Evolutionary conservation across 208 protist genomes (phyloP), one percentile per base, ranked within the genome.

Genomic region (Perkinsela sp.): DNA sequence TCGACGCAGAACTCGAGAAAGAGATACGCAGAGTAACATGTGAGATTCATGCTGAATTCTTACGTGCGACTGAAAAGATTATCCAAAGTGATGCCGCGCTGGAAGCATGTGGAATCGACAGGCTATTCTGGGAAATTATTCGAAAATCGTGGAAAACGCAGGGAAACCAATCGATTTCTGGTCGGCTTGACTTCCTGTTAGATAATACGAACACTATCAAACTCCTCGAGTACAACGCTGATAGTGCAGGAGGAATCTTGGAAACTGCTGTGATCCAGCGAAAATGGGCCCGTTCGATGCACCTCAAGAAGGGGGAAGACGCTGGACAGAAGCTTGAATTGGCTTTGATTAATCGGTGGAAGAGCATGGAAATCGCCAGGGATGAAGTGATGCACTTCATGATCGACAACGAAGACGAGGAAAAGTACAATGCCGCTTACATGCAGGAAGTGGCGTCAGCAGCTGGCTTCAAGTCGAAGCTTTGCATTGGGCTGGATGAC

Each of bases 221-320:
- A 75, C 86, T 82, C 70, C 89, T 90, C 71, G 86, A 92, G 76
- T 92, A 92, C 79, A 92, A 92, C 76, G 86, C 86, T 1, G 86
- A 92, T 69, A 92, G 86, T 74, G 84, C 86, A 28, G 85, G 82
- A 1, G 87, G 82, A 67, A 74, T 92, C 67, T 73, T 92, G 65
- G 86, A 92, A 73, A 89, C 84, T 71, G 86, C 76, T 32, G 77
- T 76, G 67, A 85, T 92, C 72, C 86, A 92, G 73, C 69, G 82
- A 67, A 89, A 92, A 75, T 92, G 86, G 84, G 84, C 80, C 2
- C 67, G 82, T 48, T 79, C 75, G 28, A 74, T 88, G 32, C 84
- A 83, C n/a, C 48, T 92, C 57, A 65, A 31, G 30, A 72, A 74
- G 30, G 83, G 79, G 2, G 75, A 81, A 67, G 75, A 76, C 75